These are phyloP conservation scores for Misopates orontium DNA, from an alignment of 257 asterid genomes.

Conservation along the genomic window DNA sequence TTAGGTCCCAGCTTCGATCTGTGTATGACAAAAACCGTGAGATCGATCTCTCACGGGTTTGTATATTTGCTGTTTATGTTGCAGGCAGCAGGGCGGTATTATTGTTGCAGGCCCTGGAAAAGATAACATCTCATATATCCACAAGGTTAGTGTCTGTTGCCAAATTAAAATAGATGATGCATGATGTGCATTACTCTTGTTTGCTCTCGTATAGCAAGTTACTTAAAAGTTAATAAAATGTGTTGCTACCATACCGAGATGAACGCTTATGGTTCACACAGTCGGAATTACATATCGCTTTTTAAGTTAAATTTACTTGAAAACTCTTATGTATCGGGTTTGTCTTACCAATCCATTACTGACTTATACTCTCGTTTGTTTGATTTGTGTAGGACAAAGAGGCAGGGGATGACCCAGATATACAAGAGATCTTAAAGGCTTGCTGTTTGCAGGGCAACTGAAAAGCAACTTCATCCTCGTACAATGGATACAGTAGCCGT, in stretches of 20 bases:
- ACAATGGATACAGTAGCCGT: neutral
- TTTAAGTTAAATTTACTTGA: too few relatives aligned
- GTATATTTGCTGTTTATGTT: constrained; percentile 16
- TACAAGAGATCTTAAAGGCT: constrained; percentile 67
- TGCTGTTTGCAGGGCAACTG: constrained; percentile 56
- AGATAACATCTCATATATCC: constrained; percentile 69
- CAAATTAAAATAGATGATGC: neutral
- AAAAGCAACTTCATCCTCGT: constrained; percentile 20
- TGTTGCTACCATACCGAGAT: too few relatives aligned
- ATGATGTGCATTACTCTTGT: too few relatives aligned
- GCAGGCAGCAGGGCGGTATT: constrained; percentile 96
- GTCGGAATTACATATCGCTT: too few relatives aligned
- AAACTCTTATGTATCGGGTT: too few relatives aligned
- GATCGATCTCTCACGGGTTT: too few relatives aligned
- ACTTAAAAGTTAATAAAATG: too few relatives aligned
- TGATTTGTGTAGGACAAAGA: constrained; percentile 71
- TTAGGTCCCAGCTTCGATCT: too few relatives aligned
- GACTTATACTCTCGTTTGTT: neutral
- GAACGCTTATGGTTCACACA: too few relatives aligned
- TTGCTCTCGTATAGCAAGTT: too few relatives aligned
- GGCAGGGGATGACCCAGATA: constrained; percentile 87
- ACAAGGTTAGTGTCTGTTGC: constrained; percentile 55
- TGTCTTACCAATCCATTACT: too few relatives aligned
- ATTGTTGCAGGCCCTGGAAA: constrained; percentile 95
- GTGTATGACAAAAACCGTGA: too few relatives aligned